Percentiles rank a stretch among this genome's conserved stretches.
Conservation (phyloP, 805 yeast species). For the Debaryomyces castellii region DNA sequence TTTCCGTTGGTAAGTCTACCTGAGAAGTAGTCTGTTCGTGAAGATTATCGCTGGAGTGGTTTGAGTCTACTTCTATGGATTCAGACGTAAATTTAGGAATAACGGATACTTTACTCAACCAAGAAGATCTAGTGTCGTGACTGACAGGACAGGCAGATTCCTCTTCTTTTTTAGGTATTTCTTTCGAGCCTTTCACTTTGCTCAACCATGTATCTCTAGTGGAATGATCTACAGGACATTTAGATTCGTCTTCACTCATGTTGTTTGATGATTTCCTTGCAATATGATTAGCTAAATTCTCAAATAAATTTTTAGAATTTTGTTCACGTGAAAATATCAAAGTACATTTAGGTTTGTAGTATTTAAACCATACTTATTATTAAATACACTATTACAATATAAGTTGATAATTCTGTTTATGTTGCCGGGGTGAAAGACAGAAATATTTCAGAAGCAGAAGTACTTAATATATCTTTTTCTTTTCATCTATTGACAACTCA, state of each 20-base stretch:
- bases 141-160: conserved; percentile 66
- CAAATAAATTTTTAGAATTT: neutral
- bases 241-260: conserved; percentile 17
- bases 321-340: neutral
- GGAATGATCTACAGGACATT: conserved; percentile 56
- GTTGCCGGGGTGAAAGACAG: neutral
- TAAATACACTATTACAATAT: neutral
- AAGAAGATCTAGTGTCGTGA: conserved; percentile 46
- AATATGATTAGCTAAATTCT: neutral
- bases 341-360: neutral
- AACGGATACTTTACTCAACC: conserved; percentile 37
- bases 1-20: conserved; percentile 59
- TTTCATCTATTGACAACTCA: conserved; percentile 87
- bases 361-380: neutral
- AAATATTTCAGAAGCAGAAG: neutral
- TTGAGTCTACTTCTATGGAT: conserved; percentile 36
- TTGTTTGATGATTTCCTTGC: neutral
- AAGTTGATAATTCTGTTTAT: neutral
- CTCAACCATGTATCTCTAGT: conserved; percentile 33
- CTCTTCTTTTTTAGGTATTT: conserved; percentile 13
- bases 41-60: conserved; percentile 44
- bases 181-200: conserved; percentile 7
- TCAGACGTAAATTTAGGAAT: conserved; percentile 27
- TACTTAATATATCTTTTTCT: conserved; percentile 79
- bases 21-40: conserved; percentile 20